These are phyloP conservation scores for Akanthomyces uredinophilus DNA, from an alignment of 2,329 filamentous ascomycete genomes.

Conservation along the genomic window DNA sequence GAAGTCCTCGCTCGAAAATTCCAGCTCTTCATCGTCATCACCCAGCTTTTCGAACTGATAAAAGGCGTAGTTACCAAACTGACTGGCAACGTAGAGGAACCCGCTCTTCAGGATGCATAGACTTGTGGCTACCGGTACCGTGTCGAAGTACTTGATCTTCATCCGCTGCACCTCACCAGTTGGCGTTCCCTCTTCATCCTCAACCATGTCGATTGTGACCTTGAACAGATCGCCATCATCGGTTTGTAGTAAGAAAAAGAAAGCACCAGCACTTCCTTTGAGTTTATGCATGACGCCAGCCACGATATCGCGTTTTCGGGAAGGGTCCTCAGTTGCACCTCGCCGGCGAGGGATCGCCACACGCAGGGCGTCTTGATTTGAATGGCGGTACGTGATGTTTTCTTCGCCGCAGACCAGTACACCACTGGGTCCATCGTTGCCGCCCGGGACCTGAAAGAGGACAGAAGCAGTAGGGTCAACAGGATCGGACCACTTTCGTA, in stretches of 20 bases:
- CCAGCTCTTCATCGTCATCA: constrained; percentile 85
- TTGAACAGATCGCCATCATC: constrained; percentile 99
- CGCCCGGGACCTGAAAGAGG: constrained; percentile 92
- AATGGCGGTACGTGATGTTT: constrained; percentile 94
- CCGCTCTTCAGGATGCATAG: constrained; percentile 93
- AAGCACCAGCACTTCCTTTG: constrained; percentile 73
- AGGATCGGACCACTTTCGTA: constrained; percentile 91
- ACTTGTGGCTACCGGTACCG: constrained; percentile 79
- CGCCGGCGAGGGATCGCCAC: constrained; percentile 83
- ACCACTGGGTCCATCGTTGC: constrained; percentile 87
- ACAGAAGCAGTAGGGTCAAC: constrained; percentile 86
- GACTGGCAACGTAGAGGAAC: constrained; percentile 86
- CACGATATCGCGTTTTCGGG: constrained; percentile 80
- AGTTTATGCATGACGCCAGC: constrained; percentile 97
- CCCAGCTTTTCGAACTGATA: constrained; percentile 98
- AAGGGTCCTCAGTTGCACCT: constrained; percentile 86
- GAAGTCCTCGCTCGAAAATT: constrained; percentile 80
- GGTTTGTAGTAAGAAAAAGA: constrained; percentile 94
- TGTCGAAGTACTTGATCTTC: constrained; percentile 98
- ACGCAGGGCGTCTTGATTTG: constrained; percentile 83
- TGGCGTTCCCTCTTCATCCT: constrained; percentile 70
- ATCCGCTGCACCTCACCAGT: constrained; percentile 77
- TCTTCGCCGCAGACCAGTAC: constrained; percentile 93
- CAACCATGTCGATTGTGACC: constrained; percentile 84
- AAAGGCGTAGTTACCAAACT: constrained; percentile 88